A percentile compares a stretch with the other conserved stretches of the same genome.
Evolutionary conservation across 805 yeast genomes (phyloP).

Genomic region (Yamadazyma insecticola): DNA sequence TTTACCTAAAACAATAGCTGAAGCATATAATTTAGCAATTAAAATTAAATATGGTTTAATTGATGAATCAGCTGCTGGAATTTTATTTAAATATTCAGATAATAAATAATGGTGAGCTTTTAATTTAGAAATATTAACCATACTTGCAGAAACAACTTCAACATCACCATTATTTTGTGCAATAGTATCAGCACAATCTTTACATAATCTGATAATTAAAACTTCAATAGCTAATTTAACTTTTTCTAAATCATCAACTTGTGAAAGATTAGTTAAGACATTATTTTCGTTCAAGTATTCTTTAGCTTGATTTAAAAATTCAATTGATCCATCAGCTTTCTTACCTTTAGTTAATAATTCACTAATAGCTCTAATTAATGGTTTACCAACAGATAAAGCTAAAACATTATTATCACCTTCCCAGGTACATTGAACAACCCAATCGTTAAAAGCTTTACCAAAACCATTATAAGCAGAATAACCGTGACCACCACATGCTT

Average conservation of each 20-base stretch:
- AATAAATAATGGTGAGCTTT: conserved; percentile 41
- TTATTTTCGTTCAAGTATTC: conserved; percentile 21
- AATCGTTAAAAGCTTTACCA: conserved; percentile 41
- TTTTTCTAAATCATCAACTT: conserved; percentile 23
- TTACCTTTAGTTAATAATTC: conserved; percentile 25
- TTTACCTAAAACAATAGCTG: conserved; percentile 27
- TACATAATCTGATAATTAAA: conserved; percentile 31
- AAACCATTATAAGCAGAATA: conserved; percentile 42
- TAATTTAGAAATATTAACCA: conserved; percentile 38
- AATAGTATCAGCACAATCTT: conserved; percentile 23
- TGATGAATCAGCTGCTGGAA: conserved; percentile 17
- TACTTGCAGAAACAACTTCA: conserved; percentile 34
- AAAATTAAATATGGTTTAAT: conserved; percentile 26
- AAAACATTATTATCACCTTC: conserved; percentile 46
- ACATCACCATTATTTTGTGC: conserved; percentile 23
- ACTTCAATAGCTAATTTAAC: conserved; percentile 38
- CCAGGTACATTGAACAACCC: conserved; percentile 48
- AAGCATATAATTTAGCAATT: conserved; percentile 29
- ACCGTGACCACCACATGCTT: conserved; percentile 47
- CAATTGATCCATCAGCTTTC: conserved; percentile 29
- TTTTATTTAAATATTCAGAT: conserved; percentile 22
- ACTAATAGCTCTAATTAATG: conserved; percentile 29
- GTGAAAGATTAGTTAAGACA: conserved; percentile 23
- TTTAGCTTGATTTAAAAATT: conserved; percentile 26
- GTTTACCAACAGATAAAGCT: conserved; percentile 38